These are phyloP conservation scores for Raddia distichophylla DNA, from an alignment of 176 grass and related monocot genomes.

Conservation along the genomic window DNA sequence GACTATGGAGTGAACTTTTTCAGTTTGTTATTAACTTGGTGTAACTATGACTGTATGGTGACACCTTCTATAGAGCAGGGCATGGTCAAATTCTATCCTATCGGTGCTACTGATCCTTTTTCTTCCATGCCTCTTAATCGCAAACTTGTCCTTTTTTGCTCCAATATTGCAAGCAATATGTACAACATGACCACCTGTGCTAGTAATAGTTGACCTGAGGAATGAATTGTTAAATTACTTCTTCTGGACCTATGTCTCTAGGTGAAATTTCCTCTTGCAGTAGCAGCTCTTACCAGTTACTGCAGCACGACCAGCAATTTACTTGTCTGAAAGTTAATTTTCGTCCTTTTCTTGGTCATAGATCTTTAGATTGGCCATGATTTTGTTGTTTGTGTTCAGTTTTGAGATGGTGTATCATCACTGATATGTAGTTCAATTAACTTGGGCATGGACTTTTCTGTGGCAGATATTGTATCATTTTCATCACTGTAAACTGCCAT, in stretches of 20 bases:
- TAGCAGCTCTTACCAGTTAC: neutral
- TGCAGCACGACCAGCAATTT: neutral
- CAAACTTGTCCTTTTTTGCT: neutral
- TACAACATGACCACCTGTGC: neutral
- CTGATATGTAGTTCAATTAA: neutral
- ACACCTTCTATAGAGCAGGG: neutral
- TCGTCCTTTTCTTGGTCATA: neutral
- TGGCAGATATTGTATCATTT: neutral
- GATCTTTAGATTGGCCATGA: slow-evolving; percentile 1
- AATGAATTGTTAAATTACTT: neutral
- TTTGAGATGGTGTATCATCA: neutral
- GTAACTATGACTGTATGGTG: neutral
- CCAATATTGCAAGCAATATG: neutral
- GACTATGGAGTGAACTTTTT: slow-evolving; percentile 4
- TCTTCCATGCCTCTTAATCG: neutral
- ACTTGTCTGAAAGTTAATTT: slow-evolving; percentile 2
- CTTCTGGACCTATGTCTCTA: neutral
- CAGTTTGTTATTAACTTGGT: neutral
- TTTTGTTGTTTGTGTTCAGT: neutral
- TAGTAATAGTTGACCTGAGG: neutral
- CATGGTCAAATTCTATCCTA: slow-evolving; percentile 14
- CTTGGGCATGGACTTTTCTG: neutral
- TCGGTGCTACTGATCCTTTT: neutral
- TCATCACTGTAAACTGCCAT: slow-evolving; percentile 3
- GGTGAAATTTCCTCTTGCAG: neutral